Evolutionary conservation across 352 stramenopile species (phyloP).

Genomic region (Phytopythium helicoides): DNA sequence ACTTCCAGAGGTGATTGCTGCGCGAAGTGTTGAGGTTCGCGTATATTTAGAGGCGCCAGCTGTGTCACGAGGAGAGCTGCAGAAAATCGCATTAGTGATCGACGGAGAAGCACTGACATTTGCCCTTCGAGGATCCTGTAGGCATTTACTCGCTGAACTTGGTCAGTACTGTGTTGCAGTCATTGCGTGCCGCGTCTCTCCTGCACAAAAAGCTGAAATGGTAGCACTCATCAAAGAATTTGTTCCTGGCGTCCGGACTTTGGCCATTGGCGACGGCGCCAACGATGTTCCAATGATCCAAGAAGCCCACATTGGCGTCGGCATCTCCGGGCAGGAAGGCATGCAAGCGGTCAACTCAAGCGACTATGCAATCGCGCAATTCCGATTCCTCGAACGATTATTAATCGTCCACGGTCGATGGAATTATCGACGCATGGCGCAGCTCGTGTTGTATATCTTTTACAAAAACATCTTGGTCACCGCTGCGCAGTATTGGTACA

Average conservation of each 20-base stretch:
- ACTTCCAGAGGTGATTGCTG: constrained; percentile 44
- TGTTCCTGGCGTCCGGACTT: constrained; percentile 66
- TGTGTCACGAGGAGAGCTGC: constrained; percentile 36
- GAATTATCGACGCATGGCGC: constrained; percentile 90
- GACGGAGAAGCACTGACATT: constrained; percentile 72
- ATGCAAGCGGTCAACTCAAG: constrained; percentile 92
- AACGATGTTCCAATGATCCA: constrained; percentile 97
- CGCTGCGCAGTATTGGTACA: constrained; percentile 74
- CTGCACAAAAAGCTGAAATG: constrained; percentile 85
- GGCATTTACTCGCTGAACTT: constrained; percentile 52
- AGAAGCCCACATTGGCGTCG: constrained; percentile 89
- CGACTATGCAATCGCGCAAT: constrained; percentile 93
- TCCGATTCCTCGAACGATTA: constrained; percentile 89
- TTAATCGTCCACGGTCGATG: constrained; percentile 90
- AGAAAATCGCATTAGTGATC: constrained; percentile 72
- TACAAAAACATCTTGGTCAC: constrained; percentile 92
- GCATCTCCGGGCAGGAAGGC: constrained; percentile 91
- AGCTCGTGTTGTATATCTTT: constrained; percentile 92
- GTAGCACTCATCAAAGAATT: constrained; percentile 79
- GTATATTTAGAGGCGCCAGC: constrained; percentile 46
- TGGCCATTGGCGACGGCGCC: constrained; percentile 92
- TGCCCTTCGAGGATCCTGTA: constrained; percentile 41
- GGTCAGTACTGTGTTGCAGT: constrained; percentile 85
- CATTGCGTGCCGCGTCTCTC: constrained; percentile 85
- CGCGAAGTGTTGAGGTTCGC: constrained; percentile 40